phyloP scores from a whole-genome alignment of 345 rosid genomes.

The Moricandia arvensis region DNA sequence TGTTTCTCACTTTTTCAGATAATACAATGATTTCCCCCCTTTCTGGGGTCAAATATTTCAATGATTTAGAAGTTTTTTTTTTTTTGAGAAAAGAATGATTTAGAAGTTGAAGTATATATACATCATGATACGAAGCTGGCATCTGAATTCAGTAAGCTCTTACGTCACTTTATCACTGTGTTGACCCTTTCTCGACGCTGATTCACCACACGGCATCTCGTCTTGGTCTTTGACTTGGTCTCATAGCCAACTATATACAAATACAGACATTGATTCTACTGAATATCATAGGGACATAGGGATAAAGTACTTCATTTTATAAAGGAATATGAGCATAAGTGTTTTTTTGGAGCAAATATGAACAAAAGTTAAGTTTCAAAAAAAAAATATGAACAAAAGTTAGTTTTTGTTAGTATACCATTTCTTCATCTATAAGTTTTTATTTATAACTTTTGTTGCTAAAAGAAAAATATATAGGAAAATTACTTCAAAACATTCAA shows the following conservation, averaged over 20 bases:
- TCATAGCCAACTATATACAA: not conserved
- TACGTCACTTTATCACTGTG: constrained; percentile 12
- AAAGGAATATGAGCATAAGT: not conserved
- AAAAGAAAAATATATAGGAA: too few relatives aligned
- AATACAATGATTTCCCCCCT: constrained; percentile 1
- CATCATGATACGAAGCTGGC: constrained; percentile 14
- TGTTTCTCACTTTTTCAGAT: not conserved
- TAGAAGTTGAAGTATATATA: not conserved
- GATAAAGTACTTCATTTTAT: not conserved
- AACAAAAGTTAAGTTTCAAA: too few relatives aligned
- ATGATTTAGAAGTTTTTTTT: constrained; percentile 10
- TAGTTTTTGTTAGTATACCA: too few relatives aligned
- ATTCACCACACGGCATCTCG: constrained; percentile 15
- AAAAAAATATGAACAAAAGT: too few relatives aligned
- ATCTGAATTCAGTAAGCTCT: constrained; percentile 9
- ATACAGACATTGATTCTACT: not conserved
- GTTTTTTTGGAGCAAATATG: too few relatives aligned
- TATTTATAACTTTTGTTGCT: too few relatives aligned
- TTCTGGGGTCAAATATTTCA: not conserved
- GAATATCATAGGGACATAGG: not conserved
- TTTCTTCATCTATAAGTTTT: too few relatives aligned
- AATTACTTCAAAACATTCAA: too few relatives aligned
- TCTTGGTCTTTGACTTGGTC: constrained; percentile 13
- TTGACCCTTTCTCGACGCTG: constrained; percentile 30
- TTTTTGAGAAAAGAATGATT: too few relatives aligned